These are phyloP conservation scores for Amanita rubescens DNA, from an alignment of 768 basidiomycete species.

Conservation along the genomic window DNA sequence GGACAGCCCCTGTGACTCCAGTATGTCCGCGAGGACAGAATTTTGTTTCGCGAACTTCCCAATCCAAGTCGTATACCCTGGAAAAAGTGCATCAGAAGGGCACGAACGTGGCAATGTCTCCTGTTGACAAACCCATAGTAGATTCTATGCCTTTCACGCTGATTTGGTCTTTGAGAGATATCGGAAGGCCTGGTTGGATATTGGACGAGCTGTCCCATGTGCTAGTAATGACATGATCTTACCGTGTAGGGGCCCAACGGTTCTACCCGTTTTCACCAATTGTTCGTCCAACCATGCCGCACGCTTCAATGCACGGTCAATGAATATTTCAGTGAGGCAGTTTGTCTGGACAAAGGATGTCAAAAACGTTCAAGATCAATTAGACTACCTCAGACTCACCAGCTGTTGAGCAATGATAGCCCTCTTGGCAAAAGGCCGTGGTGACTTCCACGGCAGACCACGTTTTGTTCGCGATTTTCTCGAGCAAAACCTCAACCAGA, in stretches of 20 bases:
- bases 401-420: slow-evolving; percentile 77
- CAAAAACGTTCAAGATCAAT: background rate
- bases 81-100: background rate
- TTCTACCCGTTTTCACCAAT: slow-evolving; percentile 51
- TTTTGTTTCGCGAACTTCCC: slow-evolving; percentile 52
- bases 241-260: slow-evolving; percentile 70
- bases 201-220: background rate
- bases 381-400: slow-evolving; percentile 28
- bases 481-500: slow-evolving; percentile 36
- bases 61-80: slow-evolving; percentile 71
- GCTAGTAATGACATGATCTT: background rate
- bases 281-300: slow-evolving; percentile 63
- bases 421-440: slow-evolving; percentile 66
- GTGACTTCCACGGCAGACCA: slow-evolving; percentile 68
- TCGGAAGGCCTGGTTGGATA: slow-evolving; percentile 37
- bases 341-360: slow-evolving; percentile 43
- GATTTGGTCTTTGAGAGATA: slow-evolving; percentile 73
- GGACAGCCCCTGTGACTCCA: slow-evolving; percentile 65
- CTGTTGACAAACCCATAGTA: slow-evolving; percentile 42
- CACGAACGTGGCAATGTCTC: background rate
- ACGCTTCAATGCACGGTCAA: slow-evolving; percentile 57
- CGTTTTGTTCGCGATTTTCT: slow-evolving; percentile 41
- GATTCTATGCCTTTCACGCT: slow-evolving; percentile 63
- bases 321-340: slow-evolving; percentile 79
- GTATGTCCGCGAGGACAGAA: slow-evolving; percentile 55